Base-by-base conservation (phyloP, 192 early-diverging fungal genomes). In the Chytriomyces confervae region DNA sequence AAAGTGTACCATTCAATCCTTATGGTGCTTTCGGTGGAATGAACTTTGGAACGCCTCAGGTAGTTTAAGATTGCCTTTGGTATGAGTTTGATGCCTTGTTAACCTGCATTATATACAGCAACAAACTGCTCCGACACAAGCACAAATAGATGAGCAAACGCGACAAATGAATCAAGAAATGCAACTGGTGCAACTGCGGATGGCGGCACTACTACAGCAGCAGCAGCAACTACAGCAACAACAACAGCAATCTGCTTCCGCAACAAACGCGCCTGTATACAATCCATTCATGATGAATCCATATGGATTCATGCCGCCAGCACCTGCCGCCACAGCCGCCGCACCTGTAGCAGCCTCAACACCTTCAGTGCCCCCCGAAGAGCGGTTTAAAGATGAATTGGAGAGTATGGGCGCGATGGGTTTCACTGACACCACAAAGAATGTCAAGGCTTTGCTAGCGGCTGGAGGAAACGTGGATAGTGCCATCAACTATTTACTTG, bases 351-450 rank as follows among this genome's bases (percentile, higher is more conserved):
- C 13, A 6, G 69, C 69, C 9, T 36, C 92, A 91, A 82, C 85
- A 92, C 70, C 92, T 91, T 80, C 92, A 92, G 84, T 83, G 92
- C 80, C 93, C 88, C 89, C 44, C 83, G 90, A 78, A 86, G 91
- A 83, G 70, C 88, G 88, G 50, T 94, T 91, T 81, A 85, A 84
- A 65, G 76, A 84, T 60, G 87, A 93, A 84, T 82, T 95, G 48
- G 87, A 82, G 11, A 86, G 83, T 36, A 80, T 95, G 63, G 86
- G 91, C 70, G 95, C 94, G 36, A 95, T 96, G 95, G 95, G 95
- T 27, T 93, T 96, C 77, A 90, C 79, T 72, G 91, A 95, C 80
- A 89, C 88, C 3, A 85, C 86, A 50, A 90, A 91, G 82, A 96
- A 96, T 70, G 91, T 96, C 75, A 87, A 91, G 57, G 94, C 92